phyloP scores from a whole-genome alignment of 148 eudicot genomes.

The Amaranthus cruentus region DNA sequence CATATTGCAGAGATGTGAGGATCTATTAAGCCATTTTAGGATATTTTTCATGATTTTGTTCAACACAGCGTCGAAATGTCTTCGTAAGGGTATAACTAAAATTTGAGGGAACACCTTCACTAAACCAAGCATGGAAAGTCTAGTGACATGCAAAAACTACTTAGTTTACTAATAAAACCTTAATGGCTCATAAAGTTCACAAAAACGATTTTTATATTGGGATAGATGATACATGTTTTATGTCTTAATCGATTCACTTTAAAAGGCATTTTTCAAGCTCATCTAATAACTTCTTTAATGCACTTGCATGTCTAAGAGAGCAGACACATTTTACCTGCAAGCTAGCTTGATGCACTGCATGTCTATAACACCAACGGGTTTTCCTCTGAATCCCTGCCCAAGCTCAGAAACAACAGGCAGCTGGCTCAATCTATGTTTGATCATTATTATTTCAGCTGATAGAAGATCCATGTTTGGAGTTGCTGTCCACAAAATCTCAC shows the following conservation, averaged over 20 bases:
- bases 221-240: not conserved
- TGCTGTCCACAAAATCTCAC: conserved; percentile 37
- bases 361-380: conserved; percentile 76
- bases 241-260: not conserved
- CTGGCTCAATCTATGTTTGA: conserved; percentile 41
- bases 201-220: not conserved
- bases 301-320: conserved; percentile 7
- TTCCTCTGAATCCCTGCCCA: conserved; percentile 34
- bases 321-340: conserved; percentile 49
- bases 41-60: too few relatives aligned
- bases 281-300: not conserved
- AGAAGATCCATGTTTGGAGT: conserved; percentile 64
- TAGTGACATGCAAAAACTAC: not conserved
- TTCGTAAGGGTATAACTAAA: too few relatives aligned
- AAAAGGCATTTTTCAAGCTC: not conserved
- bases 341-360: conserved; percentile 68
- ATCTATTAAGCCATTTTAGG: too few relatives aligned
- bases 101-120: not conserved
- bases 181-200: not conserved
- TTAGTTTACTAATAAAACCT: not conserved
- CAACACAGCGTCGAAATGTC: too few relatives aligned
- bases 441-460: conserved; percentile 58
- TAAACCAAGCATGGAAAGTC: not conserved
- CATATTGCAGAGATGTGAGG: too few relatives aligned
- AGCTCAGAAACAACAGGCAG: conserved; percentile 64